These are phyloP conservation scores for Helotiales sp. DNA, from an alignment of 2,329 filamentous ascomycete species.

Conservation along the genomic window DNA sequence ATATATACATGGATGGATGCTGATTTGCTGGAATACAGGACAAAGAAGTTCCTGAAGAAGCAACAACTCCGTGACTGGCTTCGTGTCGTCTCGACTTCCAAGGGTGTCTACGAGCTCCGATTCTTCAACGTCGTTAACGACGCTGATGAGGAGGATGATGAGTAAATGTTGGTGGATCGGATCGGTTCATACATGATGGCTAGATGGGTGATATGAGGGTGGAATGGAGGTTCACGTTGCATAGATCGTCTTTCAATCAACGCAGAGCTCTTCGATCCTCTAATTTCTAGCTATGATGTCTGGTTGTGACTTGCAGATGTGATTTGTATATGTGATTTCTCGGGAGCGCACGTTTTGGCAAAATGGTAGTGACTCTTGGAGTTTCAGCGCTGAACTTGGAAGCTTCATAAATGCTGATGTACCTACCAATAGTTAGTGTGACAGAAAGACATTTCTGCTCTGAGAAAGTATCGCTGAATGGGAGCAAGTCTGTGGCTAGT, in stretches of 20 bases:
- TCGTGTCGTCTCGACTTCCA: constrained; percentile 95
- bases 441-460: no score
- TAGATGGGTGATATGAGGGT: constrained; percentile 21
- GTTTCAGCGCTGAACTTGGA: no score
- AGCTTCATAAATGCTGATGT: no score
- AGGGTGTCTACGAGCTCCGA: constrained; percentile 99
- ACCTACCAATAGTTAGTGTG: no score
- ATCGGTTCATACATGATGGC: neutral
- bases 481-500: no score
- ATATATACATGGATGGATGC: constrained; percentile 13
- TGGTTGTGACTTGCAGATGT: neutral
- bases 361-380: no score
- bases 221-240: constrained; percentile 18
- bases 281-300: neutral
- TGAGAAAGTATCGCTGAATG: no score
- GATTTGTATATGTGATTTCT: neutral
- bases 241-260: constrained; percentile 3
- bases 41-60: constrained; percentile 99
- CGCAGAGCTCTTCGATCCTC: constrained; percentile 2
- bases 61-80: constrained; percentile 99
- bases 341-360: no score
- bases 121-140: constrained; percentile 99
- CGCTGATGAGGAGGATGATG: constrained; percentile 96
- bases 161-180: constrained; percentile 66
- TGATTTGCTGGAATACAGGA: constrained; percentile 59